Evolutionary conservation across 805 yeast species (phyloP).

Genomic region (Maudiozyma turicensis): DNA sequence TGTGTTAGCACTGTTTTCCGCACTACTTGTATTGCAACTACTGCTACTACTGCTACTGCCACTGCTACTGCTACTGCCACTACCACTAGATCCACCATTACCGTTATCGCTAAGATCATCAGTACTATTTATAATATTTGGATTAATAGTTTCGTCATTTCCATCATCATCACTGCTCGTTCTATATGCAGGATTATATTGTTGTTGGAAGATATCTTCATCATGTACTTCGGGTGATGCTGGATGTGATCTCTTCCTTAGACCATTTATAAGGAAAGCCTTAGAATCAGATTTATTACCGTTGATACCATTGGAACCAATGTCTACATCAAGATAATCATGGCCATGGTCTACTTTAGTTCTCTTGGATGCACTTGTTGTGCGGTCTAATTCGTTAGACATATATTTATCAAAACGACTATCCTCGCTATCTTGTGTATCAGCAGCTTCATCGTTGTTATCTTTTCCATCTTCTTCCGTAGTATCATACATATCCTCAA

Average conservation of each 20-base stretch:
- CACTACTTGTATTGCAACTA: not conserved
- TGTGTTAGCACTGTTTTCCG: not conserved
- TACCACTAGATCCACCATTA: not conserved
- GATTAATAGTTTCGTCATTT: not conserved
- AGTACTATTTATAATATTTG: not conserved
- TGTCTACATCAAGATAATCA: slow-evolving; percentile 10
- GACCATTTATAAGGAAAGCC: slow-evolving; percentile 8
- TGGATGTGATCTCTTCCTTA: slow-evolving; percentile 10
- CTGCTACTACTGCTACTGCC: not conserved
- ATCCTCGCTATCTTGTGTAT: slow-evolving; percentile 25
- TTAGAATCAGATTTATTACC: not conserved
- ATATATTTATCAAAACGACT: slow-evolving; percentile 21
- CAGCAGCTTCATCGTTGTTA: slow-evolving; percentile 35
- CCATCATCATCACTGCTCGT: slow-evolving; percentile 33
- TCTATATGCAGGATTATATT: slow-evolving; percentile 30
- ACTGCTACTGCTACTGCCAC: not conserved
- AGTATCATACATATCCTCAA: slow-evolving; percentile 23
- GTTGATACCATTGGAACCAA: slow-evolving; percentile 8
- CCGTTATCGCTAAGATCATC: not conserved
- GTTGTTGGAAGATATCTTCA: slow-evolving; percentile 31
- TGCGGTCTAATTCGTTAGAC: slow-evolving; percentile 20
- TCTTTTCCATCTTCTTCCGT: slow-evolving; percentile 40
- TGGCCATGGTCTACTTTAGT: not conserved
- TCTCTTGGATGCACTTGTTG: slow-evolving; percentile 8
- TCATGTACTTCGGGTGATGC: slow-evolving; percentile 12